Evolutionary conservation across 1,139 yeast species (phyloP).

Genomic region (Blastobotrys indianensis): DNA sequence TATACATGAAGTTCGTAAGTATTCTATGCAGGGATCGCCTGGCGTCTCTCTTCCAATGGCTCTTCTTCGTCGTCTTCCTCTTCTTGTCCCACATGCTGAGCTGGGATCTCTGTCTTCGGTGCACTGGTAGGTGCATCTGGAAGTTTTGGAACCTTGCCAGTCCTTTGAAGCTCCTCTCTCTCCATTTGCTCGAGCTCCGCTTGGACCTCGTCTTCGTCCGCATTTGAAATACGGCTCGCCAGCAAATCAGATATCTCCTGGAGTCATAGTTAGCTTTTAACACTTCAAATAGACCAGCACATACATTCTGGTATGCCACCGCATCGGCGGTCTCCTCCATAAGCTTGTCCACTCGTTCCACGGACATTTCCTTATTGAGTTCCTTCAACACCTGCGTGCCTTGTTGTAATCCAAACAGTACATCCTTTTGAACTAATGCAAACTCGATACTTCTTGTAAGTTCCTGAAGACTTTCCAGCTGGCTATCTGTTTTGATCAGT

Average conservation of each 20-base stretch:
- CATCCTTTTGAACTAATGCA: constrained; percentile 81
- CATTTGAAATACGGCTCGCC: constrained; percentile 42
- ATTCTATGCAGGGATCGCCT: constrained; percentile 8
- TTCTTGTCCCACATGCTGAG: constrained; percentile 26
- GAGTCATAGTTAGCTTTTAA: background rate
- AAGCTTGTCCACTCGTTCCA: constrained; percentile 73
- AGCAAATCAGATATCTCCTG: constrained; percentile 46
- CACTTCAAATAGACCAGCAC: background rate
- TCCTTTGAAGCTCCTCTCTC: constrained; percentile 34
- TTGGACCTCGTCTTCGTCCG: constrained; percentile 63
- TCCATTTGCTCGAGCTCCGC: constrained; percentile 53
- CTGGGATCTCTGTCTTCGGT: constrained; percentile 11
- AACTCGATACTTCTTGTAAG: constrained; percentile 60
- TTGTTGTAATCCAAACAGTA: constrained; percentile 67
- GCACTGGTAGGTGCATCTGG: constrained; percentile 21
- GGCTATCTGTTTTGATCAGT: constrained; percentile 64
- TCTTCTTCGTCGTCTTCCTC: constrained; percentile 21
- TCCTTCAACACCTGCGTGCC: constrained; percentile 73
- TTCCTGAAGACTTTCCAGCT: constrained; percentile 66
- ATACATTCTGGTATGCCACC: constrained; percentile 53
- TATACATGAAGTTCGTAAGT: no score
- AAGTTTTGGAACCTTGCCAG: constrained; percentile 20
- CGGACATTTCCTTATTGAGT: constrained; percentile 69
- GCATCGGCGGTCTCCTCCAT: constrained; percentile 86
- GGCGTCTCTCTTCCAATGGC: constrained; percentile 15